These are phyloP conservation scores for Coemansia nantahalensis DNA, from an alignment of 192 early-diverging fungal genomes.

Conservation along the genomic window DNA sequence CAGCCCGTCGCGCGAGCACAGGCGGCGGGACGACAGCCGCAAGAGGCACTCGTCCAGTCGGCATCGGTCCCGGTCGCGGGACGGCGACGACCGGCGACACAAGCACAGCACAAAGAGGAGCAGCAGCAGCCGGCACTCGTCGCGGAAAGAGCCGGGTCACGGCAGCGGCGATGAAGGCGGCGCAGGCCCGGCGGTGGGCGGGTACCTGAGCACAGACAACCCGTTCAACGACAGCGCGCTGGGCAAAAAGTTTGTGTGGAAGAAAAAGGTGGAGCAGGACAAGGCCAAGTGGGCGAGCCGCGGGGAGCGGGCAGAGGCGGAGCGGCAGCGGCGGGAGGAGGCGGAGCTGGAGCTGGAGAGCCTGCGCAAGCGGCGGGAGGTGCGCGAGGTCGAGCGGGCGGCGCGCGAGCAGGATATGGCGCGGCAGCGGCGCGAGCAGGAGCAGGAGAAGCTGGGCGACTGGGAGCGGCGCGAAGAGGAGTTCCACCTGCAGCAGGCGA, in stretches of 20 bases:
- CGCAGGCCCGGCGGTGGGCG: background rate
- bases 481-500: slow-evolving; percentile 91
- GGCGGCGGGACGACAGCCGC: no score
- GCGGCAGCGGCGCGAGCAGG: slow-evolving; percentile 77
- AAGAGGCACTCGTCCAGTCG: no score
- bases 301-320: slow-evolving; percentile 57
- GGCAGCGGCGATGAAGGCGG: background rate
- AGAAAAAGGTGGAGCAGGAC: slow-evolving; percentile 88
- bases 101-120: slow-evolving; percentile 2
- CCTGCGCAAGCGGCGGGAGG: slow-evolving; percentile 71
- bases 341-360: slow-evolving; percentile 78
- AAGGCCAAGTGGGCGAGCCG: slow-evolving; percentile 61
- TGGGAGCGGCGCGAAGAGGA: slow-evolving; percentile 93
- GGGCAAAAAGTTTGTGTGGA: slow-evolving; percentile 88
- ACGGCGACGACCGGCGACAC: no score
- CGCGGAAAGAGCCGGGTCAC: no score
- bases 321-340: slow-evolving; percentile 57
- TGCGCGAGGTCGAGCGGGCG: slow-evolving; percentile 79
- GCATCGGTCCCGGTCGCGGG: no score
- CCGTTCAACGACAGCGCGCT: slow-evolving; percentile 80
- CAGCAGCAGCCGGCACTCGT: background rate
- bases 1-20: no score
- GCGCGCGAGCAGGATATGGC: slow-evolving; percentile 77
- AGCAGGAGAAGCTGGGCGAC: slow-evolving; percentile 88
- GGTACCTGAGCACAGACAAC: slow-evolving; percentile 73